A percentile compares a stretch with the other conserved stretches of the same genome.
Evolutionary conservation across 768 basidiomycete genomes (phyloP).

Genomic region (Rhodotorula toruloides): DNA sequence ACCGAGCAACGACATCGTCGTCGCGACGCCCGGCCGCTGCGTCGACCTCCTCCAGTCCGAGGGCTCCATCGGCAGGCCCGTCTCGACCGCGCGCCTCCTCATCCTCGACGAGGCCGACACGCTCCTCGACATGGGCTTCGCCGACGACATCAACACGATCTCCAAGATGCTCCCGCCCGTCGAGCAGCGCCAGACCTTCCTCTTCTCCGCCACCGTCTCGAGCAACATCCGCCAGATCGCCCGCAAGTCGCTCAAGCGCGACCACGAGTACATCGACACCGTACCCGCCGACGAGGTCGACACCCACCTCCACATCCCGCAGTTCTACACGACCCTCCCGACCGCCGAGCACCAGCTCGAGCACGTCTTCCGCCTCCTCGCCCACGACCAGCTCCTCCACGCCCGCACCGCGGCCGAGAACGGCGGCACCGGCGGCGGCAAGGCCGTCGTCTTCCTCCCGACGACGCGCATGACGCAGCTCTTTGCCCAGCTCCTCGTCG

Average conservation of each 20-base stretch:
- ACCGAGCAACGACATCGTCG: constrained; percentile 54
- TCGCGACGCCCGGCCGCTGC: constrained; percentile 50
- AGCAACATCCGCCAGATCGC: constrained; percentile 49
- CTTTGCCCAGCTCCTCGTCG: constrained; percentile 59
- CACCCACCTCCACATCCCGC: constrained; percentile 68
- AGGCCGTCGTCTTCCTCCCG: constrained; percentile 62
- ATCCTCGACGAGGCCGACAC: constrained; percentile 62
- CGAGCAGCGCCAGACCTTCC: constrained; percentile 52
- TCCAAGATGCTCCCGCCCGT: constrained; percentile 44
- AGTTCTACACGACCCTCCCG: constrained; percentile 72
- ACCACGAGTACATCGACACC: constrained; percentile 56
- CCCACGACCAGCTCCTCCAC: constrained; percentile 76
- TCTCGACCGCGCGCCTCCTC: constrained; percentile 63
- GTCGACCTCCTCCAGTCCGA: constrained; percentile 49
- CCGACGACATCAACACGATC: constrained; percentile 63
- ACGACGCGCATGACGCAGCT: constrained; percentile 77
- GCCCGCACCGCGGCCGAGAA: constrained; percentile 49
- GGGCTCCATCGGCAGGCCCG: constrained; percentile 54
- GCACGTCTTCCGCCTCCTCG: constrained; percentile 70
- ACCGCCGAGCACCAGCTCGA: constrained; percentile 64
- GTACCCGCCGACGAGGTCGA: constrained; percentile 57
- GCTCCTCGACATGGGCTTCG: constrained; percentile 50
- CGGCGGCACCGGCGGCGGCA: constrained; percentile 38
- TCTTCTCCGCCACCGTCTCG: constrained; percentile 53
- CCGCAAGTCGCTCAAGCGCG: constrained; percentile 44